Evolutionary conservation across 139 green algal genomes (phyloP).

Genomic region (Tetraselmis chui): DNA sequence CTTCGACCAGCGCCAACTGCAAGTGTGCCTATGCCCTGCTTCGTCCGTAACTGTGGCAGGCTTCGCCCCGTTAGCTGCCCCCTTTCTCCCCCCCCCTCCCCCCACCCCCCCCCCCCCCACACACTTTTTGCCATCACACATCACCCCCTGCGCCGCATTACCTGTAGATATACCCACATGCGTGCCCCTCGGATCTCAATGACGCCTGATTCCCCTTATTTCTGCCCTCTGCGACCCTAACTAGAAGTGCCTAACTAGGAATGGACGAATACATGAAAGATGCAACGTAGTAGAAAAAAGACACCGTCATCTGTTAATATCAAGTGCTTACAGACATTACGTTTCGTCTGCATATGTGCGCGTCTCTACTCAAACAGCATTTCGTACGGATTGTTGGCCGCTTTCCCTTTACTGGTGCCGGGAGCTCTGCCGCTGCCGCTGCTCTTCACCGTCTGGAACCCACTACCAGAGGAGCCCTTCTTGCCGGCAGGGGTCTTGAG

Average conservation of each 20-base stretch:
- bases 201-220: neutral
- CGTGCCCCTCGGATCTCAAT: too few relatives aligned
- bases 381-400: neutral
- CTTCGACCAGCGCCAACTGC: neutral
- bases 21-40: too few relatives aligned
- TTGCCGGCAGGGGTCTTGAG: neutral
- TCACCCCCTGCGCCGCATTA: too few relatives aligned
- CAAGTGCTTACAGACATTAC: neutral
- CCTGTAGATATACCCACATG: too few relatives aligned
- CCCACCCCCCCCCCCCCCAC: too few relatives aligned
- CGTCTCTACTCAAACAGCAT: neutral
- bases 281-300: neutral
- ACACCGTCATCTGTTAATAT: neutral
- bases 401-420: neutral
- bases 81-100: neutral
- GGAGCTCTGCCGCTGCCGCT: neutral
- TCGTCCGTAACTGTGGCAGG: neutral
- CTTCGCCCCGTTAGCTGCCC: neutral
- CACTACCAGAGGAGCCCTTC: neutral
- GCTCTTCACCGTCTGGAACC: neutral
- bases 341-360: too few relatives aligned
- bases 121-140: too few relatives aligned
- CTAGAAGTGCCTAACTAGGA: too few relatives aligned
- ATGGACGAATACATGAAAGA: neutral
- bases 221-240: too few relatives aligned